These are phyloP conservation scores for Naganishia onofrii DNA, from an alignment of 768 basidiomycete genomes.

Conservation along the genomic window DNA sequence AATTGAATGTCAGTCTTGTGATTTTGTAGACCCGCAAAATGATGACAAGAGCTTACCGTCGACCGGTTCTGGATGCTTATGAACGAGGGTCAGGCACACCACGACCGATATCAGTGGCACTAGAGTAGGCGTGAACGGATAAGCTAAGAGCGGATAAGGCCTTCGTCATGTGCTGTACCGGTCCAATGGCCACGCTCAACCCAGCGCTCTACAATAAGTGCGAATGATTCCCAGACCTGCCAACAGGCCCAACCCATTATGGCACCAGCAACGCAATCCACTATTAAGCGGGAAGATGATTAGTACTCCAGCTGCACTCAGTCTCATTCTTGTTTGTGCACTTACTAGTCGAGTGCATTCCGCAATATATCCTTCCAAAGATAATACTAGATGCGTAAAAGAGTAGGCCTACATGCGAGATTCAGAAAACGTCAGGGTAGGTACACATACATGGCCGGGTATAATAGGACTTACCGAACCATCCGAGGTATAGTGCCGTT, in stretches of 20 bases:
- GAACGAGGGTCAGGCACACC: slow-evolving; percentile 70
- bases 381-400: slow-evolving; percentile 49
- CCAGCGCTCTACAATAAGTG: slow-evolving; percentile 55
- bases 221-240: slow-evolving; percentile 54
- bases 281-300: slow-evolving; percentile 26
- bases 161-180: slow-evolving; percentile 45
- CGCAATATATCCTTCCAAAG: slow-evolving; percentile 52
- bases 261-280: slow-evolving; percentile 48
- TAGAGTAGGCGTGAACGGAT: slow-evolving; percentile 38
- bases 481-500: slow-evolving; percentile 23
- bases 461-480: neutral
- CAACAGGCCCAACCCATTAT: slow-evolving; percentile 68
- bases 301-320: too few relatives aligned
- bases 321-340: neutral
- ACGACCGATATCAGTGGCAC: slow-evolving; percentile 40
- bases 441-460: neutral
- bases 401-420: slow-evolving; percentile 33
- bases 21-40: too few relatives aligned
- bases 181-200: slow-evolving; percentile 44
- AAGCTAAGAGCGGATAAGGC: slow-evolving; percentile 55
- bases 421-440: neutral
- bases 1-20: neutral
- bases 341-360: slow-evolving; percentile 51
- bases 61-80: slow-evolving; percentile 87
- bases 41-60: slow-evolving; percentile 54